Base-by-base conservation (phyloP, 2,329 filamentous ascomycete genomes). In the Aspergillus unguis region DNA sequence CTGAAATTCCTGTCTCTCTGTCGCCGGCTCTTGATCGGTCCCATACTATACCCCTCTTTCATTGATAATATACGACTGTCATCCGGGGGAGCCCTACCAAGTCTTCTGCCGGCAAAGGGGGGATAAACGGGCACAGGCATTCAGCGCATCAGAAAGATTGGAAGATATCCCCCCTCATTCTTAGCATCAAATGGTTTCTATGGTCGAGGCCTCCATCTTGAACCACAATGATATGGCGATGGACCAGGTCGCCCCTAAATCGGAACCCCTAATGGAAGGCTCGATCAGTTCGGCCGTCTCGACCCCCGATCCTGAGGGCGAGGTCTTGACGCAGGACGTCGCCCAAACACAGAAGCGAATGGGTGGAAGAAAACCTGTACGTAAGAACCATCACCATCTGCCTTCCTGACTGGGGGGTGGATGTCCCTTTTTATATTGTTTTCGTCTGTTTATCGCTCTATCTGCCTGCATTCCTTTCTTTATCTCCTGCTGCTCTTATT, bases 321-420 rank as follows among this genome's bases (percentile, higher is more conserved):
- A 72, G 54, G 61, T 65, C 32, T 61, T 72, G 48, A 68, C 62
- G 9, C 73, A 72, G 58, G 75, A 77, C 54, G 65, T 71, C n/a
- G 66, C 71, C 50, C 75, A 75, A 60, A 73, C 71, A 45, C 91
- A 92, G 69, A 99, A 99, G 80, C 85, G 94, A 68, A 99, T 99
- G 79, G 94, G 94, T 67, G 94, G 94, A 57, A 86, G 94, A 68
- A 99, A 97, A 79, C 94, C 94, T 68, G 94, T 97, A 85, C 74
- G 84, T 80, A 62, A 63, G 52, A 60, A 38, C 51, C 35, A 27
- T 44, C 38, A 17, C 35, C 35, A 35, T 28, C 29, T 25, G 31
- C 37, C 48, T 50, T 17, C 17, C 17, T 17, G 17, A 17, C 17
- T 17, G 17, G 26, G 40, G 40, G 23, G 27, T 44, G 33, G 6